Base-by-base conservation (phyloP, 352 stramenopile species). In the Globisporangium nodosum region DNA sequence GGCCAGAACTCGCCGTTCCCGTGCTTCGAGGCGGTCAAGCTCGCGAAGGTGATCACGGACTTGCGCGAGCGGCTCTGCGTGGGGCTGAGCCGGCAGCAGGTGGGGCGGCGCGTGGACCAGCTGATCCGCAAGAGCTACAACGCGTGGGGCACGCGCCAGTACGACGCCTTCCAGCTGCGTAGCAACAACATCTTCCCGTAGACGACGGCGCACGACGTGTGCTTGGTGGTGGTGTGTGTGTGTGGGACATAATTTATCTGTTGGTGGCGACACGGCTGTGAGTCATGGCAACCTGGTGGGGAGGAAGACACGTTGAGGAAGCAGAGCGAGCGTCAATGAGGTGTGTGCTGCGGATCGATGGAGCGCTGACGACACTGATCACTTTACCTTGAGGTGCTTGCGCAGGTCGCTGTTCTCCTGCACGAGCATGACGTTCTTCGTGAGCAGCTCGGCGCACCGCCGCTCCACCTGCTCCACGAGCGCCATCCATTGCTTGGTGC, bases 1-100 rank as follows among this genome's bases (percentile, higher is more conserved):
- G 93, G 92, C 6, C 81, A 96, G 54, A 76, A 97, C 47, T 98
- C 93, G 39, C 94, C 91, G 5, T 98, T 98, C 65, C 92, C 93
- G 43, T 99, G 96, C 64, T 99, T 99, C 48, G 74, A 85, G 56
- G 70, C 65, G 2, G 73, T 68, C 0, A 85, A 88, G 52, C 54
- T 89, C 13, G 70, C 70, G 1, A 74, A 74, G n/a, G 66, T 90
- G 16, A 70, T 95, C 37, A 61, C 70, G 2, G 85, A 90, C 35
- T 52, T 96, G 57, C 76, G 80, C 15, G 66, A 68, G 37, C 81
- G 87, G 1, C 60, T 96, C 27, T 90, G 81, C 40, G 74, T 90
- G 1, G 81, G 83, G 0, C 58, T 92, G n/a, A 85, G 74, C 9
- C 77, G 74, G 37, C 73, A 66, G 51, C 74, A 92, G 42, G 73